These are phyloP conservation scores for Fomitopsis pinicola DNA, from an alignment of 1,284 basidiomycete species.

Conservation along the genomic window DNA sequence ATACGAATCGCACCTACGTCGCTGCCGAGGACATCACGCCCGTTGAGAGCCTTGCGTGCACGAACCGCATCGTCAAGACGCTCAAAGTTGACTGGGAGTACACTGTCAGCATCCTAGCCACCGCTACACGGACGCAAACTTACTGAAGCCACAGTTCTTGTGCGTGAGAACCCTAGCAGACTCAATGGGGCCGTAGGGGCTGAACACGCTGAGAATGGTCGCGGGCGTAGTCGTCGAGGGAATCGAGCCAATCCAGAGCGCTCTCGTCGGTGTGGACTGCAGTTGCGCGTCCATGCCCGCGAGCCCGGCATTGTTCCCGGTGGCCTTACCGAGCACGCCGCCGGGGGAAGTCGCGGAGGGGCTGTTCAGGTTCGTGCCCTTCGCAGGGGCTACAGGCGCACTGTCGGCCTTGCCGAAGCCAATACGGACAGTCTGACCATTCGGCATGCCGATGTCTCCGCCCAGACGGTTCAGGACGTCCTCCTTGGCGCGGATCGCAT, in stretches of 20 bases:
- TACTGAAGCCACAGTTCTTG: constrained; percentile 95
- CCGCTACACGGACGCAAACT: constrained; percentile 29
- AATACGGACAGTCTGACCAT: constrained; percentile 91
- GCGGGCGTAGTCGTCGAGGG: constrained; percentile 91
- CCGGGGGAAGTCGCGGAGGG: constrained; percentile 64
- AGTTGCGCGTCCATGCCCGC: constrained; percentile 75
- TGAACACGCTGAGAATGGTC: constrained; percentile 89
- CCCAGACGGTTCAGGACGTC: constrained; percentile 94
- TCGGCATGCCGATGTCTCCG: constrained; percentile 90
- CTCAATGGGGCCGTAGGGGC: constrained; percentile 96
- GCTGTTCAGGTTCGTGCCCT: constrained; percentile 57
- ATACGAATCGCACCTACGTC: constrained; percentile 96
- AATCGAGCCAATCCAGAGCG: constrained; percentile 95
- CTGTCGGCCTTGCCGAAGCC: constrained; percentile 98
- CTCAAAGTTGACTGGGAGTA: constrained; percentile 84
- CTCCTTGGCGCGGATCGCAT: constrained; percentile 94
- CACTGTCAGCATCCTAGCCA: constrained; percentile 2
- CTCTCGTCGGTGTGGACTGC: constrained; percentile 85
- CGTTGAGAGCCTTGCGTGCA: constrained; percentile 92
- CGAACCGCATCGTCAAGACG: constrained; percentile 93
- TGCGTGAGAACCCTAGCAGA: constrained; percentile 93
- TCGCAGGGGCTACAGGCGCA: constrained; percentile 83
- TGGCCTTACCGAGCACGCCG: constrained; percentile 43
- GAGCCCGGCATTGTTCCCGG: constrained; percentile 43
- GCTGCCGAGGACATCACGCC: constrained; percentile 90